phyloP scores from a whole-genome alignment of 2,329 filamentous ascomycete species.

The Ascochyta lentis region DNA sequence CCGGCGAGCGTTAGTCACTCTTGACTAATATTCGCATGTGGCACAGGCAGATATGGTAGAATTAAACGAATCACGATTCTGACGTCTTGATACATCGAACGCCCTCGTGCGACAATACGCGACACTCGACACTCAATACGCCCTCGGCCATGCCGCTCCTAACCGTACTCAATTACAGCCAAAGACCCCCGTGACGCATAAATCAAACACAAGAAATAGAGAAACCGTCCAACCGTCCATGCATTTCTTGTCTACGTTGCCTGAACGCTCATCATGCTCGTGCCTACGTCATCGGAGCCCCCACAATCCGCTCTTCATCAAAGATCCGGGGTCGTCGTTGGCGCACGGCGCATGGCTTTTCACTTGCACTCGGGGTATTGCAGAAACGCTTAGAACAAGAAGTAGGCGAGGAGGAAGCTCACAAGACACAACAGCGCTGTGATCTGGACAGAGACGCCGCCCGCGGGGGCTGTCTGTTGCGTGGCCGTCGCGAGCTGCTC shows the following conservation, averaged over 20 bases:
- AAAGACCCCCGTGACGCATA: slow-evolving; percentile 7
- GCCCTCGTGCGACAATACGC: slow-evolving; percentile 11
- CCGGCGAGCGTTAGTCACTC: slow-evolving; percentile 14
- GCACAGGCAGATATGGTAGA: slow-evolving; percentile 10
- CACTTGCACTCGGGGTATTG: slow-evolving; percentile 27
- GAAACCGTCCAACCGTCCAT: slow-evolving; percentile 10
- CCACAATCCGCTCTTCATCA: slow-evolving; percentile 22
- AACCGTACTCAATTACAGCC: slow-evolving; percentile 9
- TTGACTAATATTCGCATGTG: slow-evolving; percentile 19
- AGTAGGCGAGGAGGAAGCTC: slow-evolving; percentile 92
- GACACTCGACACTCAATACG: not conserved
- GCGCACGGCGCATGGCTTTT: slow-evolving; percentile 28
- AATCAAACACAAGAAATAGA: slow-evolving; percentile 17
- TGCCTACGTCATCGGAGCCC: slow-evolving; percentile 24
- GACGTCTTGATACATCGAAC: slow-evolving; percentile 42
- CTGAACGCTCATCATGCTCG: slow-evolving; percentile 18
- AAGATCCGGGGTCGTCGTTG: slow-evolving; percentile 32
- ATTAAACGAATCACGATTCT: slow-evolving; percentile 18
- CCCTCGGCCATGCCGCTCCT: slow-evolving; percentile 11
- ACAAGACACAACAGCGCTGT: slow-evolving; percentile 84
- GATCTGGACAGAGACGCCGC: slow-evolving; percentile 86
- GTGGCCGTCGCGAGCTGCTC: slow-evolving; percentile 57
- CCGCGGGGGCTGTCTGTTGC: slow-evolving; percentile 61
- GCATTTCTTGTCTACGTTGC: slow-evolving; percentile 11
- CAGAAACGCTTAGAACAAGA: slow-evolving; percentile 78